phyloP scores from a whole-genome alignment of 257 asterid genomes.

The Solanum chiquidenum region DNA sequence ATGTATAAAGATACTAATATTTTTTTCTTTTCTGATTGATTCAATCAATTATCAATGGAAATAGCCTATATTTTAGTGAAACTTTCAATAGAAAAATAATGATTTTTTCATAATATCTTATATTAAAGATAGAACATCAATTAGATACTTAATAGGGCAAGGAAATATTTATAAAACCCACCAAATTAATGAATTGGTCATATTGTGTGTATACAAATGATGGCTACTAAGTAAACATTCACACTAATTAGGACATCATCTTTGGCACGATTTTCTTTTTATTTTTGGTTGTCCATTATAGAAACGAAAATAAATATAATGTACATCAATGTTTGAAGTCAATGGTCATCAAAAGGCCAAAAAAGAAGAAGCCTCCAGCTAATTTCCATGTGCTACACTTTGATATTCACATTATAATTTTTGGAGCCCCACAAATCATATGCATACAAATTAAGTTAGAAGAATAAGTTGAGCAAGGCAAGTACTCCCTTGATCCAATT shows the following conservation, averaged over 20 bases:
- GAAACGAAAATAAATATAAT: not conserved
- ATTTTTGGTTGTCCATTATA: not conserved
- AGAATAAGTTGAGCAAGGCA: constrained; percentile 12
- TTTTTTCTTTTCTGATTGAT: no score
- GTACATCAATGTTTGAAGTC: not conserved
- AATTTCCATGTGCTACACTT: not conserved
- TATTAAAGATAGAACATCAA: rapidly evolving
- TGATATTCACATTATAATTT: not conserved
- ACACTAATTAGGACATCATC: not conserved
- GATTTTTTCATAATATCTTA: no score
- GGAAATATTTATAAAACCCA: not conserved
- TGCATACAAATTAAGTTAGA: not conserved
- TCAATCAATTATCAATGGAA: not conserved
- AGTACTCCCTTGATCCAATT: not conserved
- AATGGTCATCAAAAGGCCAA: not conserved
- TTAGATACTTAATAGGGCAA: not conserved
- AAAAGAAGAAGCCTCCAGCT: not conserved
- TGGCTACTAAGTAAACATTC: not conserved
- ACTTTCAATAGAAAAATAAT: not conserved
- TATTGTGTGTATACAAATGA: not conserved
- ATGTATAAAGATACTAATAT: not conserved
- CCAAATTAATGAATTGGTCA: not conserved
- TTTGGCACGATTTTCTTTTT: not conserved
- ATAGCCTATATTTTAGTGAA: no score
- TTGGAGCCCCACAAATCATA: not conserved